Evolutionary conservation across 176 grass and related monocot genomes (phyloP), one percentile per base, ranked within the genome.

Genomic region (Rhipidocladum racemiflorum): DNA sequence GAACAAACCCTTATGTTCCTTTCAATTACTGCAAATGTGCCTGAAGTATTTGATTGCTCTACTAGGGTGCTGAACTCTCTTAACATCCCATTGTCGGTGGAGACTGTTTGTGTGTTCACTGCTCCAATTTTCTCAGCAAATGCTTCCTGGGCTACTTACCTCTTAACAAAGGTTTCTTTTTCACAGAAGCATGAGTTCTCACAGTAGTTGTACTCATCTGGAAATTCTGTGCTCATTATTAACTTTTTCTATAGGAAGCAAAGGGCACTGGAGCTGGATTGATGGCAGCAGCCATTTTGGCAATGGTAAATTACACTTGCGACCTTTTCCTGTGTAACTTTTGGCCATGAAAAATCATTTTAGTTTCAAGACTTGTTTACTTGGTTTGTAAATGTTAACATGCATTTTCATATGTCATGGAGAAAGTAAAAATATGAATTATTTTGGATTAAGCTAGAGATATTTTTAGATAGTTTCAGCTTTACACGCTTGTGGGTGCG

Each of bases 91-190:
- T 66, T 99, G 63, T 99, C 91, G 3, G 97, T 96, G 82, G 97
- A 99, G 85, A 99, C 97, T 48, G 97, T 99, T n/a, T 99, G 97
- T 78, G 97, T 99, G 65, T 99, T 99, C 70, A 99, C 97, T 15
- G 97, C 97, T 89, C 97, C 97, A 60, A 88, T 99, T 84, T 99
- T 99, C 83, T 99, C 97, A 4, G 97, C 97, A 77, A 88, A 83
- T 68, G 97, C 97, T 87, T 77, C 97, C 3, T 99, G 97, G 97
- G 92, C 97, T 76, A 96, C 97, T 59, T 99, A 99, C 70, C 89
- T 99, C 79, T 75, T 99, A 78, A 99, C 97, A 71, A 99, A 96
- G 93, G 97, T 94, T 84, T 5, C 7, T 74, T 70, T 86, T 60
- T 80, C 11, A 64, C 44, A 28, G 10, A 80, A 72, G 32, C 18